Base-by-base conservation (phyloP, 495 filamentous ascomycete genomes). In the Neurospora sp. region DNA sequence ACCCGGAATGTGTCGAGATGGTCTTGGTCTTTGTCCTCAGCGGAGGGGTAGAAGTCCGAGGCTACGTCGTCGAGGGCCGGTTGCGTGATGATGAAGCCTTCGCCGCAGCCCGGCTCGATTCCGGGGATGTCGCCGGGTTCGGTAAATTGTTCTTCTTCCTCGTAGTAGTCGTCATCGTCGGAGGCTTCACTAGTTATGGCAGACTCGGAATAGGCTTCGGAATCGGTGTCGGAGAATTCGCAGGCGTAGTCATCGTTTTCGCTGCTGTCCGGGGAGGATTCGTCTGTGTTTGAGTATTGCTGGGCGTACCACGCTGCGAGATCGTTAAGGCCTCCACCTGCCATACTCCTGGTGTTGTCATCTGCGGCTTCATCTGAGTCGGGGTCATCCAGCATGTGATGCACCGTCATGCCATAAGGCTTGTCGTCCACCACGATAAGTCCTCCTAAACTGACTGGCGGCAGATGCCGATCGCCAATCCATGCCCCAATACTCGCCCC, bases 401-500 rank as follows among this genome's bases (percentile, higher is more conserved):
- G 95, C 3, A 98, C 95, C 20, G 92, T 97, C 90, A 98, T 93
- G 8, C 94, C 95, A 78, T 93, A 96, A 1, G 91, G 88, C 74
- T 90, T 87, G 70, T 91, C 89, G 79, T 98, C 93, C 8, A 97
- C 89, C 8, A 96, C 82, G 47, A 98, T 87, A 1, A 97, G 85
- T 16, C 95, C 95, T 5, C 95, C 95, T 79, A 94, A 94, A 10
- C 93, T 94, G 4, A 96, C 95, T 1, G 95, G 92, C 14, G 94
- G 94, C 2, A 97, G 82, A 75, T 97, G 94, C 53, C 91, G 88
- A 68, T 93, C 90, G 61, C 93, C 91, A 71, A 91, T 87, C 82
- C 92, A 97, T 1, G 95, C 94, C 20, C 95, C 95, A 72, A 98
- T 97, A 35, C 93, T 97, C 3, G 95, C 95, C 1, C 95, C 95